phyloP scores from a whole-genome alignment of 2,329 filamentous ascomycete genomes.

The Chaetomium strumarium region DNA sequence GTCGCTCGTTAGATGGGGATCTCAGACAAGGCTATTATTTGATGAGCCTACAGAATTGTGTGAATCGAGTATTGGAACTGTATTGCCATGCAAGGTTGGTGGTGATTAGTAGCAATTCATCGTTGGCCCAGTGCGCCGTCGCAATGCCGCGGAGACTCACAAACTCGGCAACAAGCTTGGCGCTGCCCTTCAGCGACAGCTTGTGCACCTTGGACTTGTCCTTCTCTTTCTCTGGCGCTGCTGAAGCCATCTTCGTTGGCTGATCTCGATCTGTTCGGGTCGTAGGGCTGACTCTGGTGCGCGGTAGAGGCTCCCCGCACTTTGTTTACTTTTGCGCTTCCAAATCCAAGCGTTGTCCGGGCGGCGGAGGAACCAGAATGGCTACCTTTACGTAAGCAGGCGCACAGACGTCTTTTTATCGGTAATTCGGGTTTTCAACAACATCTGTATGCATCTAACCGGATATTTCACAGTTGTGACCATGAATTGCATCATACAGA shows the following conservation, averaged over 20 bases:
- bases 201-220: constrained; percentile 90
- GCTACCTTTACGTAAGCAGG: too few relatives aligned
- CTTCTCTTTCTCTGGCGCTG: constrained; percentile 44
- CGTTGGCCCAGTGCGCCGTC: background rate
- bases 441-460: background rate
- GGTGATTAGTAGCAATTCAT: background rate
- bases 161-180: constrained; percentile 91
- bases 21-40: too few relatives aligned
- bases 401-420: background rate
- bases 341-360: constrained; percentile 1
- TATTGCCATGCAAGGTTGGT: background rate
- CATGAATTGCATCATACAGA: background rate
- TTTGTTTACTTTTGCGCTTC: constrained; percentile 6
- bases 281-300: background rate
- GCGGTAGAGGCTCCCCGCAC: background rate
- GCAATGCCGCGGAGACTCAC: constrained; percentile 48
- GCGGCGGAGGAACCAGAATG: background rate
- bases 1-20: background rate
- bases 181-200: constrained; percentile 76
- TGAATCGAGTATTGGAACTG: constrained; percentile 98
- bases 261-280: background rate
- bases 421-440: too few relatives aligned
- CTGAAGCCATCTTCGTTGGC: constrained; percentile 11
- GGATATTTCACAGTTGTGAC: too few relatives aligned
- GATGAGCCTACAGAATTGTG: constrained; percentile 75